phyloP scores from a whole-genome alignment of 352 stramenopile species.

The Elongisporangium senticosum region DNA sequence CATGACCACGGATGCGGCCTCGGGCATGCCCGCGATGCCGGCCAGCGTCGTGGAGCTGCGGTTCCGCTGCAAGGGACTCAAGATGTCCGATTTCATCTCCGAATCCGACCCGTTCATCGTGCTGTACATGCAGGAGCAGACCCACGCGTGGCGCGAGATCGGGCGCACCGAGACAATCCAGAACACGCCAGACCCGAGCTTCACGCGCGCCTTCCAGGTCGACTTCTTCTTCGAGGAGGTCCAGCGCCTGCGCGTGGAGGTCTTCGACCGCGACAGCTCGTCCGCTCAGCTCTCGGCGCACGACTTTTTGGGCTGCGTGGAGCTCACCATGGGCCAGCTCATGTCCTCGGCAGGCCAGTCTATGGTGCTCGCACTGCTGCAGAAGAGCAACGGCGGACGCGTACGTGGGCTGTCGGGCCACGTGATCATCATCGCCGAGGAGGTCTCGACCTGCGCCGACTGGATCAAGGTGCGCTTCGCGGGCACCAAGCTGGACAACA shows the following conservation, averaged over 20 bases:
- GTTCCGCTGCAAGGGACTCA: constrained; percentile 62
- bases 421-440: constrained; percentile 62
- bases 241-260: constrained; percentile 68
- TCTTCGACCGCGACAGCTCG: constrained; percentile 71
- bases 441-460: constrained; percentile 60
- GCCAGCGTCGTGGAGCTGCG: constrained; percentile 66
- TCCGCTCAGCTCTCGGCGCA: constrained; percentile 55
- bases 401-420: constrained; percentile 49
- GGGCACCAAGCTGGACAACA: constrained; percentile 67
- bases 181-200: constrained; percentile 63
- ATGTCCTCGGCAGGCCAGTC: constrained; percentile 62
- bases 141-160: constrained; percentile 52
- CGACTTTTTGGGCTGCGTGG: constrained; percentile 71
- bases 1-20: constrained; percentile 9
- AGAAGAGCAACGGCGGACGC: constrained; percentile 27
- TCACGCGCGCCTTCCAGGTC: constrained; percentile 62
- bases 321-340: constrained; percentile 73
- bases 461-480: constrained; percentile 57
- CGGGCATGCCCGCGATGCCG: constrained; percentile 18
- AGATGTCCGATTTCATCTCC: constrained; percentile 65
- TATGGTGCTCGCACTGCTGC: constrained; percentile 47
- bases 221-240: constrained; percentile 83
- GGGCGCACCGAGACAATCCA: constrained; percentile 72
- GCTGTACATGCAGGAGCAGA: constrained; percentile 57
- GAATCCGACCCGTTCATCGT: constrained; percentile 76